A percentile compares a stretch with the other conserved stretches of the same genome.
These are phyloP conservation scores for Helminthosporium solani DNA, from an alignment of 2,329 filamentous ascomycete genomes.

Conservation along the genomic window DNA sequence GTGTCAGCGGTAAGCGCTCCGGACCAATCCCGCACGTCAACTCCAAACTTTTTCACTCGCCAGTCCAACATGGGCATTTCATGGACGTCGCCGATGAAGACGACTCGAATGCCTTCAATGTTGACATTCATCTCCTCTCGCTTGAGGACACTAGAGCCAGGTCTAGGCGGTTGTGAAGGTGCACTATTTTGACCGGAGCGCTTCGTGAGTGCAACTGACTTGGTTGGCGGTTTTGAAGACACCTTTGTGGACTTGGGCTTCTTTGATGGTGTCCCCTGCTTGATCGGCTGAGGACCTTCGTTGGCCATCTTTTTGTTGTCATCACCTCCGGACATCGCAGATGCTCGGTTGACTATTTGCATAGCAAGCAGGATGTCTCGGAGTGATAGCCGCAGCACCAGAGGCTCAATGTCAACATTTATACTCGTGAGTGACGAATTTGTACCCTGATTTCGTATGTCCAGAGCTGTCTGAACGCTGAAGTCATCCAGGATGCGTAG, in stretches of 20 bases:
- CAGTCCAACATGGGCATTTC: conserved; percentile 93
- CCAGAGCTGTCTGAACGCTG: conserved; percentile 84
- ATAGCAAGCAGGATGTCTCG: conserved; percentile 92
- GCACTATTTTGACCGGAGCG: conserved; percentile 54
- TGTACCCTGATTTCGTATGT: conserved; percentile 63
- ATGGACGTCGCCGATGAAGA: conserved; percentile 92
- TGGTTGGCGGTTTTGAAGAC: conserved; percentile 49
- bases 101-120: conserved; percentile 84
- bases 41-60: conserved; percentile 85
- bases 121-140: conserved; percentile 82
- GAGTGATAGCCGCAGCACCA: conserved; percentile 85
- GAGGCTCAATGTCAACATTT: conserved; percentile 82
- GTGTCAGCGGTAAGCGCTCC: conserved; percentile 82
- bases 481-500: conserved; percentile 96
- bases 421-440: conserved; percentile 71
- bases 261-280: conserved; percentile 49
- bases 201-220: conserved; percentile 49
- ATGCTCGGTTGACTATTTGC: conserved; percentile 88
- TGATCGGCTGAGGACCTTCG: conserved; percentile 57
- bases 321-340: conserved; percentile 71
- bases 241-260: conserved; percentile 53
- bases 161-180: conserved; percentile 56
- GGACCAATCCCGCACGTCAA: conserved; percentile 89
- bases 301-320: conserved; percentile 49
- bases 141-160: conserved; percentile 57